phyloP scores from a whole-genome alignment of 1,284 basidiomycete genomes.

The Malassezia vespertilionis region DNA sequence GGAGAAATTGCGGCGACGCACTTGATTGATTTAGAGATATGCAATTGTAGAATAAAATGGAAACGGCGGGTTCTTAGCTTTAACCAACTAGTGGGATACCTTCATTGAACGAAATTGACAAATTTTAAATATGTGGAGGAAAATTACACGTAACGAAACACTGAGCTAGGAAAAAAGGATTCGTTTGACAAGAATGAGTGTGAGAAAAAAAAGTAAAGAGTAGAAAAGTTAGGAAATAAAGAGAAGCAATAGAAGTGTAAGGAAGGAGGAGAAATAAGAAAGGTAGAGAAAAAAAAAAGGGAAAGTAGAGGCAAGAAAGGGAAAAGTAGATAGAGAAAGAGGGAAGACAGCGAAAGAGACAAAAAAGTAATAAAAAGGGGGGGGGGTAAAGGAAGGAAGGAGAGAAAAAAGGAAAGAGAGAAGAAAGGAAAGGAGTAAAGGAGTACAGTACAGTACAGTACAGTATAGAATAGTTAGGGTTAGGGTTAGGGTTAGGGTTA shows the following conservation, averaged over 20 bases:
- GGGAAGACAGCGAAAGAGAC: not conserved
- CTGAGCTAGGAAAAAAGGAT: no score
- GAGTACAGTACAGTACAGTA: not conserved
- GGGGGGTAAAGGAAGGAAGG: not conserved
- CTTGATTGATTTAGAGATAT: no score
- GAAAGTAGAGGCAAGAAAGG: not conserved
- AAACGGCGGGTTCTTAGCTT: no score
- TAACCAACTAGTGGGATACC: no score
- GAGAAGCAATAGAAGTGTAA: not conserved
- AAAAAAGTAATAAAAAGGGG: not conserved
- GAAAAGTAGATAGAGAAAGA: not conserved
- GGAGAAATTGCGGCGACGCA: no score
- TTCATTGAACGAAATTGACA: no score
- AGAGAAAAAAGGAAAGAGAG: not conserved
- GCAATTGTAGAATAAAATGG: no score
- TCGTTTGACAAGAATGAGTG: not conserved
- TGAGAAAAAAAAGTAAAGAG: not conserved
- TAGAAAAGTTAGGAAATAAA: not conserved
- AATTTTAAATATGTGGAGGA: no score
- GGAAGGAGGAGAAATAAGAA: not conserved
- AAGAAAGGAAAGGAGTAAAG: not conserved
- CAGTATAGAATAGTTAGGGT: slow-evolving; percentile 2
- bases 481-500: slow-evolving; percentile 11
- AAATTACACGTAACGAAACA: no score
- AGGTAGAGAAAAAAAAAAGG: no score